Base-by-base conservation (phyloP, 495 filamentous ascomycete species). In the Haplographium delicatum region DNA sequence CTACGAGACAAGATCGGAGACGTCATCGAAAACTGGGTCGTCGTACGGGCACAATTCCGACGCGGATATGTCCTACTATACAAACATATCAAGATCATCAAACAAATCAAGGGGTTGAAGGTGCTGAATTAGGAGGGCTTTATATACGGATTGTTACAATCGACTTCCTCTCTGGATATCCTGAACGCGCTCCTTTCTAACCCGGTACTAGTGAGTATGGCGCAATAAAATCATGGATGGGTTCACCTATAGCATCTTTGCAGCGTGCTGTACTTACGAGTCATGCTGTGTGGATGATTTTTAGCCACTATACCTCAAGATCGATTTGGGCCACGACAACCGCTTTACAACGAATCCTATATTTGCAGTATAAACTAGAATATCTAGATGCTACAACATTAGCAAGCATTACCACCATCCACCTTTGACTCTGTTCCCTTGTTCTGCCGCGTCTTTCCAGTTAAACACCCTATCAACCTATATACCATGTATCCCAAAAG, bases 41-140 rank as follows among this genome's bases (percentile, higher is more conserved):
- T 44, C 27, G 20, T 23, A 51, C 39, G 24, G 34, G 24, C 24
- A 49, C 19, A 49, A 49, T 49, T 40, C 46, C 34, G 15, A 24
- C 19, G 23, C 34, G 34, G 46, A 49, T 49, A 25, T 51, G 27
- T 51, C 40, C 39, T 51, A 51, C 27, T 51, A 22, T 22, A 51
- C 39, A 51, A 50, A 43, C 27, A 51, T 51, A 51, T 44, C 39
- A 51, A 23, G 48, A 51, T 51, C 27, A 51, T 39, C 20, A 51
- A 42, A 50, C 5, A 50, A 22, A 42, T 41, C 16, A 51, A 31
- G 48, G 15, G 44, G 48, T 51, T 30, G 27, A 51, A 51, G 48
- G 40, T 4, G 39, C 48, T 44, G 22, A 27, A 20, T 51, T 44
- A 44, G 30, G 26, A 51, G 26, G 26, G 13, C 37, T 51, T 26